phyloP scores from a whole-genome alignment of 1,284 basidiomycete genomes.

The Flammula alnicola region DNA sequence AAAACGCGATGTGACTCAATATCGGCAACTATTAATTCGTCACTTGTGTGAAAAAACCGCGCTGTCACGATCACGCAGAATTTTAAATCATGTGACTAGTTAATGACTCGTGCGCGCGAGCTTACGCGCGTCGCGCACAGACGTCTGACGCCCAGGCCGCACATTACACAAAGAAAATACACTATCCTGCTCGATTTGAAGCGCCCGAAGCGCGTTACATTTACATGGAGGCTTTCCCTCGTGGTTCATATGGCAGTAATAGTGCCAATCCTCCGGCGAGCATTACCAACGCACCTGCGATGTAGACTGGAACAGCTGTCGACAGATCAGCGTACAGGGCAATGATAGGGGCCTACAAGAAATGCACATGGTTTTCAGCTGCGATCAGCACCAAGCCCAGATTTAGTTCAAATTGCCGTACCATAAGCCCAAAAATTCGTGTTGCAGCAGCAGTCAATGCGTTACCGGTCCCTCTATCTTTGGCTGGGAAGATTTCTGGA shows the following conservation, averaged over 20 bases:
- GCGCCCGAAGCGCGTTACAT: no score
- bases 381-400: not conserved
- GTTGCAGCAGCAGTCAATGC: slow-evolving; percentile 64
- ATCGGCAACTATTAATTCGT: no score
- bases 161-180: no score
- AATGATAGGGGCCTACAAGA: slow-evolving; percentile 62
- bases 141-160: no score
- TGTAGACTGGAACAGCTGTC: slow-evolving; percentile 73
- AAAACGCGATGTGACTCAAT: no score
- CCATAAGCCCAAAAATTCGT: slow-evolving; percentile 69
- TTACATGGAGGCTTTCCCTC: slow-evolving; percentile 65
- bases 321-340: slow-evolving; percentile 64
- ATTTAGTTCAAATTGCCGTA: slow-evolving; percentile 27
- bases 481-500: slow-evolving; percentile 74
- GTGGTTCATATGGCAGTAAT: slow-evolving; percentile 73
- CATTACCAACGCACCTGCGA: slow-evolving; percentile 69
- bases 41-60: no score
- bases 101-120: no score
- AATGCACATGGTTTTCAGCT: not conserved
- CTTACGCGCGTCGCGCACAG: no score
- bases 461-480: slow-evolving; percentile 75
- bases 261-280: slow-evolving; percentile 64
- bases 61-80: no score
- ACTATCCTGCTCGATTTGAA: no score
- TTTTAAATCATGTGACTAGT: no score